phyloP scores from a whole-genome alignment of 169 alveolate genomes.

The Eimeria acervulina region DNA sequence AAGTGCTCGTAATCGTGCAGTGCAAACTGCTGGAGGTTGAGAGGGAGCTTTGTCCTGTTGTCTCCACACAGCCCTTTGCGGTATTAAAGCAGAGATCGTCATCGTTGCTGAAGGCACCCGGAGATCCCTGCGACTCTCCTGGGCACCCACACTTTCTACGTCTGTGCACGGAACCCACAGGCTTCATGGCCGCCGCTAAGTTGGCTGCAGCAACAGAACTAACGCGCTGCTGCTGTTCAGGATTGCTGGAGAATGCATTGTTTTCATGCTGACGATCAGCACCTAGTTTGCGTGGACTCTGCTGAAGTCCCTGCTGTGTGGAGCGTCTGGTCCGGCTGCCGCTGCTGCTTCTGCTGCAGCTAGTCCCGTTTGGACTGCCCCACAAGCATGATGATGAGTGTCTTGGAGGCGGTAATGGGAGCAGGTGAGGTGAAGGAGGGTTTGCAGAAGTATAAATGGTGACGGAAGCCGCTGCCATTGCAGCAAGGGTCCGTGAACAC shows the following conservation, averaged over 20 bases:
- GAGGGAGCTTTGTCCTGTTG: constrained; percentile 46
- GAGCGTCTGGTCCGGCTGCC: constrained; percentile 7
- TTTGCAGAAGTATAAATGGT: neutral
- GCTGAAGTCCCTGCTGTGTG: neutral
- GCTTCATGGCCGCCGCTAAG: neutral
- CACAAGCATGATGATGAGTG: neutral
- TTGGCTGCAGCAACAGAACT: neutral
- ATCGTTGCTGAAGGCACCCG: neutral
- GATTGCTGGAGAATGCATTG: neutral
- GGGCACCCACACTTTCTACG: neutral
- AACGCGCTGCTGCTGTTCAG: neutral
- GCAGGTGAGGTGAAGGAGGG: neutral
- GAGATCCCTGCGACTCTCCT: neutral
- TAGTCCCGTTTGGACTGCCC: constrained; percentile 4
- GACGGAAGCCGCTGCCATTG: constrained; percentile 66
- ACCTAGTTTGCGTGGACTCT: neutral
- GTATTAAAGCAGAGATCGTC: neutral
- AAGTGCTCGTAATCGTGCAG: constrained; percentile 31
- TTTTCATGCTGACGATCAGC: constrained; percentile 24
- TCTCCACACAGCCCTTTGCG: neutral
- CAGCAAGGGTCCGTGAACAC: constrained; percentile 58
- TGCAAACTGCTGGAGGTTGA: constrained; percentile 58
- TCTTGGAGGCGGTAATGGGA: neutral
- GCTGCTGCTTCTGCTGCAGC: constrained; percentile 63
- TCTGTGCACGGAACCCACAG: neutral